These are phyloP conservation scores for Fusarium falciforme DNA, from an alignment of 2,329 filamentous ascomycete genomes.

Conservation along the genomic window DNA sequence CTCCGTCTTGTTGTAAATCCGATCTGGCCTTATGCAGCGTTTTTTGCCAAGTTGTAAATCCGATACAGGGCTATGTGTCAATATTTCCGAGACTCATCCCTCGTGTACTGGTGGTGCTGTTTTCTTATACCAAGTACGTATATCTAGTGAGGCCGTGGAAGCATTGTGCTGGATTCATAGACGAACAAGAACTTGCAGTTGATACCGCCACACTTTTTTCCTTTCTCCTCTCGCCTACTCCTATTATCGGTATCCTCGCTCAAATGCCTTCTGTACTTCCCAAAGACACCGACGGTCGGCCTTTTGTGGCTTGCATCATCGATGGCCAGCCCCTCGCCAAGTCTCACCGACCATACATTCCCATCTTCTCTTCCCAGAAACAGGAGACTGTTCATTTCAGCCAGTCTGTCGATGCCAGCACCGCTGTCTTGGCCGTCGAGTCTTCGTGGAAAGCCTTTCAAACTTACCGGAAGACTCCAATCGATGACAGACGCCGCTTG, in stretches of 20 bases:
- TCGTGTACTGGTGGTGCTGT: not conserved
- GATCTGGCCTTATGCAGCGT: not conserved
- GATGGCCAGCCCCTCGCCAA: not conserved
- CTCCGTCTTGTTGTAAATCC: not conserved
- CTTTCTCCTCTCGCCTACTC: not conserved
- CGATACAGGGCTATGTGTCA: not conserved
- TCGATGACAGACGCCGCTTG: not conserved
- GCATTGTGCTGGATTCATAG: not conserved
- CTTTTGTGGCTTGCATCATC: not conserved
- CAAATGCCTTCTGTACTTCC: not conserved
- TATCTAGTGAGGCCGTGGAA: not conserved
- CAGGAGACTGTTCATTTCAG: not conserved
- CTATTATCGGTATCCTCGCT: not conserved
- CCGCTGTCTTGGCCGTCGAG: not conserved
- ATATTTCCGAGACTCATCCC: not conserved
- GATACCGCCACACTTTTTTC: not conserved
- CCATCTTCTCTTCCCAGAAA: not conserved
- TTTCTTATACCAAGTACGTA: not conserved
- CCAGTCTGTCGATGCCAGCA: not conserved
- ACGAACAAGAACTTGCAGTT: not conserved
- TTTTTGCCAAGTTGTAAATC: no score
- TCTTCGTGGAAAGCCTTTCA: not conserved
- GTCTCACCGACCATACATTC: not conserved
- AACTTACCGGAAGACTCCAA: not conserved
- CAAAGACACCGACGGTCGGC: not conserved